These are phyloP conservation scores for Mucor irregularis DNA, from an alignment of 371 early-diverging fungal genomes.

Conservation along the genomic window DNA sequence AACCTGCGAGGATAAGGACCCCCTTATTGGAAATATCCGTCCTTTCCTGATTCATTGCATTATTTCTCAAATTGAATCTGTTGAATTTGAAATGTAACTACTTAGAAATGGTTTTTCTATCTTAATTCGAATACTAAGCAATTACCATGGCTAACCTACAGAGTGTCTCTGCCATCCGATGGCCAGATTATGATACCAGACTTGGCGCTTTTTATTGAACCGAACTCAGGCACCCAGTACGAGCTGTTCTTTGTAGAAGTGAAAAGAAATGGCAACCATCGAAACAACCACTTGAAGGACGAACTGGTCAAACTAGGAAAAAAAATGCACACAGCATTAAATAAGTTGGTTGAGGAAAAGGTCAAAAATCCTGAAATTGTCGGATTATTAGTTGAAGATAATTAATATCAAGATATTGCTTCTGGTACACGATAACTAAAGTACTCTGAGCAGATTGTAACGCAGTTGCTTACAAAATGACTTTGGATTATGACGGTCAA, in stretches of 20 bases:
- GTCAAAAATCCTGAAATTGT: slow-evolving; percentile 17
- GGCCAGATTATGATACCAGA: slow-evolving; percentile 19
- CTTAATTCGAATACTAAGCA: neutral
- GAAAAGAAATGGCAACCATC: slow-evolving; percentile 17
- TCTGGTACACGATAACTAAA: slow-evolving; percentile 2
- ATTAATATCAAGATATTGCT: neutral
- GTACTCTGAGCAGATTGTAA: neutral
- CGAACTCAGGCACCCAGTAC: slow-evolving; percentile 9
- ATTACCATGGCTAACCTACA: slow-evolving; percentile 12
- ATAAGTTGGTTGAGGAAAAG: slow-evolving; percentile 19
- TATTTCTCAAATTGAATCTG: neutral
- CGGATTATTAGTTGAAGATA: slow-evolving; percentile 17
- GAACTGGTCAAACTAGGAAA: slow-evolving; percentile 22
- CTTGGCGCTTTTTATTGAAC: slow-evolving; percentile 14
- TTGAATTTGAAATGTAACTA: slow-evolving; percentile 13
- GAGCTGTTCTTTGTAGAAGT: slow-evolving; percentile 24
- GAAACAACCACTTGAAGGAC: slow-evolving; percentile 9
- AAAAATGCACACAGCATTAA: slow-evolving; percentile 15
- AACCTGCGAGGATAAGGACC: too few species aligned
- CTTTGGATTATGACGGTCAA: neutral
- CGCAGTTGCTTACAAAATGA: slow-evolving; percentile 7
- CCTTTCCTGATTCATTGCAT: slow-evolving; percentile 2
- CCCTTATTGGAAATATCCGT: slow-evolving; percentile 4
- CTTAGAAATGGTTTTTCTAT: too few species aligned
- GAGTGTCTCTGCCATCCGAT: slow-evolving; percentile 1